Conservation (phyloP, 2,329 filamentous ascomycete species). For the Salinomyces thailandicus region DNA sequence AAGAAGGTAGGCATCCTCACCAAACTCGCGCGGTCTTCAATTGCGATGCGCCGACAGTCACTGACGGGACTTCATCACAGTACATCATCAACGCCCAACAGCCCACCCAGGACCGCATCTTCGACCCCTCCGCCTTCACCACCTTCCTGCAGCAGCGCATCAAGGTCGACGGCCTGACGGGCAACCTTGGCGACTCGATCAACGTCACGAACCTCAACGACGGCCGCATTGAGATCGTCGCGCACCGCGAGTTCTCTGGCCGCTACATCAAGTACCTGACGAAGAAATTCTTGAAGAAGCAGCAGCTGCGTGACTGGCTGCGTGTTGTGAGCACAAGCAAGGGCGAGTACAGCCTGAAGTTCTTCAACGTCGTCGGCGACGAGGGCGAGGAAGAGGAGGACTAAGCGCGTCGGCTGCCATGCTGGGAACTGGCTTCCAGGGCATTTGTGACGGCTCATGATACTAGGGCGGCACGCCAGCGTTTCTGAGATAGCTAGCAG, state of each 20-base stretch:
- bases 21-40: not conserved
- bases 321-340: slow-evolving; percentile 96
- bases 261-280: slow-evolving; percentile 99
- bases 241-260: slow-evolving; percentile 95
- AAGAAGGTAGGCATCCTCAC: slow-evolving; percentile 57
- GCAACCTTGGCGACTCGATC: slow-evolving; percentile 92
- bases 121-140: slow-evolving; percentile 96
- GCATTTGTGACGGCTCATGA: no score
- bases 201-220: slow-evolving; percentile 83
- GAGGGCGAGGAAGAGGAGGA: slow-evolving; percentile 97
- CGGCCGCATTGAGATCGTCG: slow-evolving; percentile 95
- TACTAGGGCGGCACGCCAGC: no score
- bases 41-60: not conserved
- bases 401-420: slow-evolving; percentile 46
- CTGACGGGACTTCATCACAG: slow-evolving; percentile 36
- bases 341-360: slow-evolving; percentile 98
- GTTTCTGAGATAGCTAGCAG: no score
- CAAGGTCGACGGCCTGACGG: slow-evolving; percentile 97
- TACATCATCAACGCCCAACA: slow-evolving; percentile 99
- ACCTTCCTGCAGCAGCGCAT: slow-evolving; percentile 99
- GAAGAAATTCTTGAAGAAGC: slow-evolving; percentile 99
- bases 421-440: no score
- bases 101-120: slow-evolving; percentile 99
- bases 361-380: slow-evolving; percentile 99
- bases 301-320: slow-evolving; percentile 99